phyloP scores from a whole-genome alignment of 345 rosid genomes.

The Ceriops decandra region DNA sequence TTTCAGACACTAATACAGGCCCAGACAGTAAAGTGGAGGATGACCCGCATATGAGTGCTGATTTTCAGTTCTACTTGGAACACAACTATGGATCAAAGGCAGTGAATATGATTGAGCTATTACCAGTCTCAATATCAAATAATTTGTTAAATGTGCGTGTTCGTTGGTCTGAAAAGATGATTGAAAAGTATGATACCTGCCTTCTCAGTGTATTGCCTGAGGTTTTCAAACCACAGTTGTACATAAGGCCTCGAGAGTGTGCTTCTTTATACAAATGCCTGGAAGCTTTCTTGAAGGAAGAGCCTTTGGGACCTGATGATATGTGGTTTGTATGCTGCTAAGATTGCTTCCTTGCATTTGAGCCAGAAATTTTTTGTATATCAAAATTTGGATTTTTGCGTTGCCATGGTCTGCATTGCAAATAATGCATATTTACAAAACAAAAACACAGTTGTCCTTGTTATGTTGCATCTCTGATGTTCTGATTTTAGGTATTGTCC shows the following conservation, averaged over 20 bases:
- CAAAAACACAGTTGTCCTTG: neutral
- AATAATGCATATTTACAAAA: neutral
- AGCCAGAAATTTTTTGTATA: neutral
- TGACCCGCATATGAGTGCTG: slow-evolving; percentile 18
- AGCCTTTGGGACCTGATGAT: slow-evolving; percentile 31
- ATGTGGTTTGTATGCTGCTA: slow-evolving; percentile 25
- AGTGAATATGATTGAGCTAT: slow-evolving; percentile 18
- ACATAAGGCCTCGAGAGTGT: slow-evolving; percentile 17
- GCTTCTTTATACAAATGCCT: slow-evolving; percentile 27
- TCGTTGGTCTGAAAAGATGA: slow-evolving; percentile 17
- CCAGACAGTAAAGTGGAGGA: slow-evolving; percentile 36
- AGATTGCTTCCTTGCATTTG: neutral
- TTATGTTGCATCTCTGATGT: slow-evolving; percentile 4
- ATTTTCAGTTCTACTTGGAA: slow-evolving; percentile 34
- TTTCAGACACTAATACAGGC: slow-evolving; percentile 17
- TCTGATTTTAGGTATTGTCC: slow-evolving; percentile 28
- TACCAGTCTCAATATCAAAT: slow-evolving; percentile 1
- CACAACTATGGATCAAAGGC: slow-evolving; percentile 3
- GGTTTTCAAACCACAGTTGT: slow-evolving; percentile 16
- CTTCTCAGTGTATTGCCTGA: slow-evolving; percentile 18
- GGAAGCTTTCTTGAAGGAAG: slow-evolving; percentile 29
- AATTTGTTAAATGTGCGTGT: slow-evolving; percentile 6
- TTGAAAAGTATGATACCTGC: slow-evolving; percentile 23
- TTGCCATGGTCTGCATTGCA: neutral
- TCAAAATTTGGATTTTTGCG: neutral